These are phyloP conservation scores for Crucihimalaya himalaica DNA, from an alignment of 345 rosid species.

Conservation along the genomic window DNA sequence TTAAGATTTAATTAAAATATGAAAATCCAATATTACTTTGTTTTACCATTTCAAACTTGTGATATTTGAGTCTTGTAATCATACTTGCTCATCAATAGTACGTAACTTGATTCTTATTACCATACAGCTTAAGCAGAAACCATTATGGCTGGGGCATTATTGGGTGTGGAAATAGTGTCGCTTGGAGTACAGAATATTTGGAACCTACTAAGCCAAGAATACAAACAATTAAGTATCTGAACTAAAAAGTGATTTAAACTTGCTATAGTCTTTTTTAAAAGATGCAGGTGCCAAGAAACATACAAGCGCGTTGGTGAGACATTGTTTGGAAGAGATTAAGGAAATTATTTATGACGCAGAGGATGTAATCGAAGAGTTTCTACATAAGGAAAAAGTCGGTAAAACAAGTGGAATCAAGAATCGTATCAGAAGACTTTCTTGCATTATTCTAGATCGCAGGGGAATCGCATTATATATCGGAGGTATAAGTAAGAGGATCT, in stretches of 20 bases:
- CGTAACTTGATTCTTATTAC: neutral
- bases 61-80: no score
- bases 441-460: no score
- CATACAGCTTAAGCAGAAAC: neutral
- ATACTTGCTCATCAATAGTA: no score
- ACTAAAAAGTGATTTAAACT: neutral
- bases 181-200: neutral
- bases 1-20: no score
- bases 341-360: slow-evolving; percentile 31
- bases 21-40: no score
- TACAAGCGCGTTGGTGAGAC: neutral
- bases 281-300: slow-evolving; percentile 12
- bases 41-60: no score
- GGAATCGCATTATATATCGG: no score
- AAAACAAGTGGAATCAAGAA: no score
- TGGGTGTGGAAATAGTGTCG: neutral
- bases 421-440: no score
- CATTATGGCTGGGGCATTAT: neutral
- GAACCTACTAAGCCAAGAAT: neutral
- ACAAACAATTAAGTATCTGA: neutral
- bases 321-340: slow-evolving; percentile 14
- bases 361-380: no score
- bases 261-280: neutral
- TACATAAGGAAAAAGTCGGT: no score
- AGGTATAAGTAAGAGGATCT: no score